Evolutionary conservation across 2,329 filamentous ascomycete genomes (phyloP).

Genomic region (Arachnomyces sp.): DNA sequence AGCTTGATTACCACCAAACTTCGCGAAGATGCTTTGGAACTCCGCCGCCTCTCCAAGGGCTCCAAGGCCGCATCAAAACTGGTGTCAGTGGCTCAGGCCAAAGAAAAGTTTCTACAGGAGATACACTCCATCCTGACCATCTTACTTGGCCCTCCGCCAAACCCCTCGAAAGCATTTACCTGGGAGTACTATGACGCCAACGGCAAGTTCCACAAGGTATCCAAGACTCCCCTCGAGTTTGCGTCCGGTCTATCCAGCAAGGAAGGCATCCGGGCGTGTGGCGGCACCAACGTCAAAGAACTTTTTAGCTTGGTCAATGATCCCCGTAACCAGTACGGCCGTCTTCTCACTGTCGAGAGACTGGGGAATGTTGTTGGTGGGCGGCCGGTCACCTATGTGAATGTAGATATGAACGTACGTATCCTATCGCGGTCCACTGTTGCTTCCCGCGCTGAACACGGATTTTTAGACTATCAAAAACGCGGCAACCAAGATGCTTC

Average conservation of each 20-base stretch:
- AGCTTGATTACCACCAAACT: constrained; percentile 72
- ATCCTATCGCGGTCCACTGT: background rate
- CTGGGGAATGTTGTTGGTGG: constrained; percentile 77
- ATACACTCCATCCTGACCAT: constrained; percentile 75
- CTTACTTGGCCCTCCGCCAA: constrained; percentile 70
- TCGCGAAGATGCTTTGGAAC: constrained; percentile 69
- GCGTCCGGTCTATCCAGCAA: constrained; percentile 57
- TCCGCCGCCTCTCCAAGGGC: constrained; percentile 50
- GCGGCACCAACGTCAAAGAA: constrained; percentile 52
- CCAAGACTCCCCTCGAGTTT: constrained; percentile 61
- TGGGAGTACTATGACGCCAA: constrained; percentile 72
- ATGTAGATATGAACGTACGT: constrained; percentile 57
- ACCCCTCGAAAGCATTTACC: constrained; percentile 58
- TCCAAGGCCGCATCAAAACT: constrained; percentile 29
- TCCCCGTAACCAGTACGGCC: constrained; percentile 65
- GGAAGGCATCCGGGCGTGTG: constrained; percentile 50
- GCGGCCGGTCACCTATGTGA: constrained; percentile 68
- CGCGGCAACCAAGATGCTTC: constrained; percentile 68
- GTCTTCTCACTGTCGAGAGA: constrained; percentile 64
- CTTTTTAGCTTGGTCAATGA: constrained; percentile 82
- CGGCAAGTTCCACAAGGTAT: constrained; percentile 55
- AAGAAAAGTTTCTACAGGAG: constrained; percentile 68
- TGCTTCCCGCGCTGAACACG: background rate
- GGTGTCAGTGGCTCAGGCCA: constrained; percentile 43
- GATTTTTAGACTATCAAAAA: constrained; percentile 53